Evolutionary conservation across 768 basidiomycete genomes (phyloP), one percentile per base, ranked within the genome.

Genomic region (Tylopilus intermedius): DNA sequence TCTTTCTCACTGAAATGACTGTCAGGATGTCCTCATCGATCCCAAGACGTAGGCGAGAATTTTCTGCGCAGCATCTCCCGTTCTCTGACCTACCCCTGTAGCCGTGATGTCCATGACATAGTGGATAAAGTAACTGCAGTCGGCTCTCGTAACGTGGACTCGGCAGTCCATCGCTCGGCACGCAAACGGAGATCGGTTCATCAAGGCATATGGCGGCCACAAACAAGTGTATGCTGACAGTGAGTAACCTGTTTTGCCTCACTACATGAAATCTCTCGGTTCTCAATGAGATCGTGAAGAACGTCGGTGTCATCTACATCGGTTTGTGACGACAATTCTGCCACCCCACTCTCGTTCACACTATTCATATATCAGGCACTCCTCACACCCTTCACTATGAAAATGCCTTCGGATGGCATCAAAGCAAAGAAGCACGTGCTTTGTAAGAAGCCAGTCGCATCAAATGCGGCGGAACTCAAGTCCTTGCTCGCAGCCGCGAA

Each of bases 401-500:
- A 55, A 89, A 90, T 62, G 81, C 90, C 0, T 70, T 84, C 18
- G 58, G 84, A 80, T 51, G 86, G 88, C 8, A 80, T 94, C 61
- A 78, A 79, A 56, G 86, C 86, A 4, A 83, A 82, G 52, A 95
- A 94, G 69, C 82, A 92, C 66, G 83, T 94, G 39, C 80, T 94
- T 24, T 89, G 89, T 69, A 92, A 95, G 70, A 94, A 95, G 63
- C 89, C 90, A 0, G 85, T 88, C 47, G 94, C 92, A 1, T 79
- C 75, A 56, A 93, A 91, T 62, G 74, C 78, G 5, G 79, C 83
- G 2, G 90, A 94, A 63, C 74, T 91, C 21, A 78, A 81, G n/a
- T 79, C 83, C 43, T 77, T 95, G 22, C 72, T 92, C 18, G 72
- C 72, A 9, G 77, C 89, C 18, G 90, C 93, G 2, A 87, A 86